Conservation (phyloP, 306 rosid species). For the Cyclanthera cordifolia region DNA sequence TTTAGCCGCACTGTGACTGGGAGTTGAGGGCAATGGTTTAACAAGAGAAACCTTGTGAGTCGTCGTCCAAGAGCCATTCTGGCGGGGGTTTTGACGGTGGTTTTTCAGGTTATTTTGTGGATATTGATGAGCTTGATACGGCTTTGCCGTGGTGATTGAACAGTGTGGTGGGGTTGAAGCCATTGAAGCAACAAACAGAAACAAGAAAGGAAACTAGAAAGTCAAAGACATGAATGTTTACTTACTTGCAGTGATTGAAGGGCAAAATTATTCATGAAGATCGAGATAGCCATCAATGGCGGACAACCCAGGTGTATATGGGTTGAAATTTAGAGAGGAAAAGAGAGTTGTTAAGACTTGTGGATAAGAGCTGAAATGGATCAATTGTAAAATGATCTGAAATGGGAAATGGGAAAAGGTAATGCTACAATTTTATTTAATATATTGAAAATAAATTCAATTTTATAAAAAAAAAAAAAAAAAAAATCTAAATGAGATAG, state of each 20-base stretch:
- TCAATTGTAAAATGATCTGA: background rate
- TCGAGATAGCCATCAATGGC: background rate
- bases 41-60: constrained; percentile 27
- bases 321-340: constrained; percentile 9
- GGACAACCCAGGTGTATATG: constrained; percentile 5
- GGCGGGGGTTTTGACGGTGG: constrained; percentile 22
- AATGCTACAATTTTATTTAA: too few relatives aligned
- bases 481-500: too few relatives aligned
- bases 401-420: too few relatives aligned
- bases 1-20: constrained; percentile 1
- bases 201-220: background rate
- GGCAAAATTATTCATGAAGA: background rate
- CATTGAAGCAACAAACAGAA: constrained; percentile 15
- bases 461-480: too few relatives aligned
- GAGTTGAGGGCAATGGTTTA: constrained; percentile 23
- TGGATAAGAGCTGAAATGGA: background rate
- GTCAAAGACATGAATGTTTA: too few relatives aligned
- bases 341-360: background rate
- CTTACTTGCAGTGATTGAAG: background rate
- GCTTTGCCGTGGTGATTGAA: constrained; percentile 38
- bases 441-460: too few relatives aligned
- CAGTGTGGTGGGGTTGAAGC: constrained; percentile 65
- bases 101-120: constrained; percentile 36
- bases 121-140: constrained; percentile 32
- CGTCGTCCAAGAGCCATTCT: background rate